Evolutionary conservation across 345 rosid species (phyloP).

Genomic region (Brassica rapa): DNA sequence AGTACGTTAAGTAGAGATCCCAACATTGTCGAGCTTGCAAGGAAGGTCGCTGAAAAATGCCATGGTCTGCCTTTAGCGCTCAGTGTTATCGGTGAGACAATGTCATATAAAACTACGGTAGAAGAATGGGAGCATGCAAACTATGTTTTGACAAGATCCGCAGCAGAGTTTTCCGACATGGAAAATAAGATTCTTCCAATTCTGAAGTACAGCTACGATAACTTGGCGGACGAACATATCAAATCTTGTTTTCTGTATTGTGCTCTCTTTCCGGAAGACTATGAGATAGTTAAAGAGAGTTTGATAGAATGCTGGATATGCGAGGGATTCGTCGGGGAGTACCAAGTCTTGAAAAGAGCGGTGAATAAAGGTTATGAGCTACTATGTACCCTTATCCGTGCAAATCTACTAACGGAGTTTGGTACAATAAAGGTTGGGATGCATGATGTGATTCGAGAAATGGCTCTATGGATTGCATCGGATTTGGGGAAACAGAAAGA

Average conservation of each 20-base stretch:
- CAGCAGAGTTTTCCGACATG: conserved; percentile 11
- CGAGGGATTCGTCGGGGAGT: conserved; percentile 15
- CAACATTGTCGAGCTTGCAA: conserved; percentile 34
- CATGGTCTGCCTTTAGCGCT: background rate
- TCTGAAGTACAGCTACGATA: conserved; percentile 30
- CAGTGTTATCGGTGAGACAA: background rate
- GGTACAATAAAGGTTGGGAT: conserved; percentile 11
- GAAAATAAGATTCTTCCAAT: conserved; percentile 30
- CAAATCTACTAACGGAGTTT: conserved; percentile 38
- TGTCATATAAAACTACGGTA: background rate
- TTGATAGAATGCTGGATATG: conserved; percentile 42
- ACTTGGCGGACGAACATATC: background rate
- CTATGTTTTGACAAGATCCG: background rate
- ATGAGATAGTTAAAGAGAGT: conserved; percentile 21
- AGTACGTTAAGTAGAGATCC: conserved; percentile 5
- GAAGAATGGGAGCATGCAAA: conserved; percentile 44
- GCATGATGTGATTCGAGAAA: conserved; percentile 48
- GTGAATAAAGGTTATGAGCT: conserved; percentile 40
- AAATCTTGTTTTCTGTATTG: conserved; percentile 48
- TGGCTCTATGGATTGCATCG: conserved; percentile 45
- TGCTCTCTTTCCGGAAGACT: conserved; percentile 44
- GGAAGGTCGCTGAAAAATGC: conserved; percentile 15
- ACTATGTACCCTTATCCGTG: conserved; percentile 38
- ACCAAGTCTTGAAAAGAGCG: conserved; percentile 1
- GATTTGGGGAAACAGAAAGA: conserved; percentile 19